phyloP scores from a whole-genome alignment of 2,329 filamentous ascomycete species.

The Cytospora schulzeri region DNA sequence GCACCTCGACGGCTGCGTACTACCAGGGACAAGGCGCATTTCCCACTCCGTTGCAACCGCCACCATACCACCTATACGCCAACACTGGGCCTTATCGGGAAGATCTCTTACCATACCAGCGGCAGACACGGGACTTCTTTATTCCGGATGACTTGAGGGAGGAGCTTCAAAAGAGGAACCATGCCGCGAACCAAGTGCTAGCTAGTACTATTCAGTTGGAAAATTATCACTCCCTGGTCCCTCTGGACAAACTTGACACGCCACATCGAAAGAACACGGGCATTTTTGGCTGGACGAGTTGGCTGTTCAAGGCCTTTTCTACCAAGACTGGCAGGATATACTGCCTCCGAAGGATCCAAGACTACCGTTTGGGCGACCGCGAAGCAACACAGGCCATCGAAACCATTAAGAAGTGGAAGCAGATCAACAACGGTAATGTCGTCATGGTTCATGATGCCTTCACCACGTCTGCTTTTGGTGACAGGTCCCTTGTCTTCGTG shows the following conservation, averaged over 20 bases:
- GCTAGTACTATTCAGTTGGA: conserved; percentile 77
- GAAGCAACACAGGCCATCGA: conserved; percentile 75
- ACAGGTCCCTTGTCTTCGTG: conserved; percentile 91
- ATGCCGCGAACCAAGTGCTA: conserved; percentile 81
- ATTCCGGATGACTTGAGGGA: conserved; percentile 83
- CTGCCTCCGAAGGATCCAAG: conserved; percentile 82
- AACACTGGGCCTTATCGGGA: conserved; percentile 82
- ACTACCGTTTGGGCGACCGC: conserved; percentile 78
- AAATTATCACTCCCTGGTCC: conserved; percentile 89
- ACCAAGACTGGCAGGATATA: conserved; percentile 89
- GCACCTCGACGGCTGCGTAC: conserved; percentile 59
- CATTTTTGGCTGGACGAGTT: conserved; percentile 85
- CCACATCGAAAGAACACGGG: conserved; percentile 75
- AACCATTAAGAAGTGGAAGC: conserved; percentile 86
- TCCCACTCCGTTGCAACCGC: conserved; percentile 59
- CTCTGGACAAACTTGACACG: conserved; percentile 66
- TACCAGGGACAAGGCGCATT: conserved; percentile 63
- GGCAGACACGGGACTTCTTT: conserved; percentile 88
- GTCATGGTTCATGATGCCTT: conserved; percentile 91
- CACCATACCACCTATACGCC: conserved; percentile 92
- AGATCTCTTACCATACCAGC: conserved; percentile 81
- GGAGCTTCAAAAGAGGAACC: conserved; percentile 85
- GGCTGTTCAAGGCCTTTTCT: conserved; percentile 93
- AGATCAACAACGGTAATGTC: conserved; percentile 77
- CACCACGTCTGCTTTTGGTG: conserved; percentile 88